Conservation (phyloP, 1,284 basidiomycete species). For the Ganoderma multipileum region DNA sequence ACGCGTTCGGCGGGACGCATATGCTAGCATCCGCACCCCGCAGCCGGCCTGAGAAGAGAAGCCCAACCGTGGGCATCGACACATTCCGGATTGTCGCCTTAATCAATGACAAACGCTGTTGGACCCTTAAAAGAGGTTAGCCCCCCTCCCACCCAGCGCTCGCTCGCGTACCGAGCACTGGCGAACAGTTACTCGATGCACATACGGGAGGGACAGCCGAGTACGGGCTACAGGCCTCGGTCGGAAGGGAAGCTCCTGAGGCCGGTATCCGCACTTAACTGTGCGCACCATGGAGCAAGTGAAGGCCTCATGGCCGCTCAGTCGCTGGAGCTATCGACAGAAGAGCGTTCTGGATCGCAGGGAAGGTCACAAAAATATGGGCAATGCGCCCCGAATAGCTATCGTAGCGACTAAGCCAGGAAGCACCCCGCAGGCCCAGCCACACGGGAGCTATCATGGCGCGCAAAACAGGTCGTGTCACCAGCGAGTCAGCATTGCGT, state of each 20-base stretch:
- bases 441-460: slow-evolving; percentile 1
- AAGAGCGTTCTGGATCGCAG: not conserved
- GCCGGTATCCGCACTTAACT: not conserved
- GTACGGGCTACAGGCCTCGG: not conserved
- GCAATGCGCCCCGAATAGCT: not conserved
- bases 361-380: not conserved
- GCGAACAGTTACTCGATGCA: not conserved
- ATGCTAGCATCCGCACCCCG: not conserved
- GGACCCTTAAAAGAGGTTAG: slow-evolving; percentile 21
- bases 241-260: not conserved
- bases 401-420: too few relatives aligned
- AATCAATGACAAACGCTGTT: slow-evolving; percentile 29
- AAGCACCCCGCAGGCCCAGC: not conserved
- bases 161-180: not conserved
- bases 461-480: not conserved
- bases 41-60: slow-evolving; percentile 17
- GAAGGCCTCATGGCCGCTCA: not conserved
- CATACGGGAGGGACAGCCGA: not conserved
- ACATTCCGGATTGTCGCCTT: not conserved
- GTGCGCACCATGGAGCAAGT: not conserved
- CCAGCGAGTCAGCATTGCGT: slow-evolving; percentile 1
- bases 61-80: slow-evolving; percentile 11
- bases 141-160: not conserved
- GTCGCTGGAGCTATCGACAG: not conserved
- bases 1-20: not conserved